Percentiles rank a stretch among this genome's conserved stretches.
Conservation (phyloP, 768 basidiomycete species). For the Mycena venus region DNA sequence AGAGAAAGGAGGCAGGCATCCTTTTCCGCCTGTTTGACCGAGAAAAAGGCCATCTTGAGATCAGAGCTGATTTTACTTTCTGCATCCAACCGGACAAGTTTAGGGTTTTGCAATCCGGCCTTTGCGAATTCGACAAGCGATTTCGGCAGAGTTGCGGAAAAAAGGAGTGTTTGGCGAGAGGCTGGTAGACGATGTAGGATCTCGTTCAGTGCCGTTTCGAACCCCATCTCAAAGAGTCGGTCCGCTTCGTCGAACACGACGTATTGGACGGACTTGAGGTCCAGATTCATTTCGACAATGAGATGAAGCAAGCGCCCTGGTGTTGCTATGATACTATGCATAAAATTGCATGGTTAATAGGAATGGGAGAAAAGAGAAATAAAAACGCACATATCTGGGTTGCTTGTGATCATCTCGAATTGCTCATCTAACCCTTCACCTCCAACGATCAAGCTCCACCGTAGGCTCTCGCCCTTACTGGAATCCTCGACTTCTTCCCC, state of each 20-base stretch:
- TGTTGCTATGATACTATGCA: conserved; percentile 91
- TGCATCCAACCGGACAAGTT: conserved; percentile 95
- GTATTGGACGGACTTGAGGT: conserved; percentile 88
- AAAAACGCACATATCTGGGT: conserved; percentile 90
- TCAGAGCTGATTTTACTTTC: conserved; percentile 97
- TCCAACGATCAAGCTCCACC: conserved; percentile 96
- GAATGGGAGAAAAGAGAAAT: conserved; percentile 25
- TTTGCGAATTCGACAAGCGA: conserved; percentile 98
- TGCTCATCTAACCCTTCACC: conserved; percentile 97
- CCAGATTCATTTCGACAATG: conserved; percentile 95
- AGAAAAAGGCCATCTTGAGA: conserved; percentile 94
- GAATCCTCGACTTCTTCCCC: conserved; percentile 66
- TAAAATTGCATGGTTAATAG: conserved; percentile 20
- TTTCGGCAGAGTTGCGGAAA: conserved; percentile 96
- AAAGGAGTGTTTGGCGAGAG: conserved; percentile 91
- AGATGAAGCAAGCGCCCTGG: conserved; percentile 98
- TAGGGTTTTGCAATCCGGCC: conserved; percentile 93
- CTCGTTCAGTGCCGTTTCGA: conserved; percentile 91
- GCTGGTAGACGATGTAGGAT: conserved; percentile 91
- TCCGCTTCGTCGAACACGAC: conserved; percentile 99
- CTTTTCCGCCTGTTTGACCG: conserved; percentile 92
- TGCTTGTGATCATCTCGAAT: conserved; percentile 93
- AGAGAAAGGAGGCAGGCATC: conserved; percentile 90
- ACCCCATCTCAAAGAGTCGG: conserved; percentile 98
- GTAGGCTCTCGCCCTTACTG: conserved; percentile 71